Evolutionary conservation across 352 stramenopile species (phyloP).

Genomic region (Globisporangium carolinianum): DNA sequence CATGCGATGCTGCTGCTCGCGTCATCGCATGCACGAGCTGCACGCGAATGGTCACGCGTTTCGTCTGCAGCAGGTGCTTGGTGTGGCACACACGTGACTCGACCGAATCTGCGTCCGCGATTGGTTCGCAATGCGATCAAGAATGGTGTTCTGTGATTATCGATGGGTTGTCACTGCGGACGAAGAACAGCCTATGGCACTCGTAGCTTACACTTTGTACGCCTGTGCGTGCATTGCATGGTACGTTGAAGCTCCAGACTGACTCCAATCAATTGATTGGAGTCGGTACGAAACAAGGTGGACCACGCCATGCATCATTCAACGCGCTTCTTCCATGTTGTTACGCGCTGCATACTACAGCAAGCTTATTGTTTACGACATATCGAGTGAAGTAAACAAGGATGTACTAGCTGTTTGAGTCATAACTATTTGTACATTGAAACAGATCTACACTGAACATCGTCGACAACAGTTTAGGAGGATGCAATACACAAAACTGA

Average conservation of each 20-base stretch:
- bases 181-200: neutral
- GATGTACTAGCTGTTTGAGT: too few species aligned
- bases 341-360: too few species aligned
- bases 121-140: neutral
- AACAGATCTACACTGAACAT: too few species aligned
- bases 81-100: neutral
- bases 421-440: too few species aligned
- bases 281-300: neutral
- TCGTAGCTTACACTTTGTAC: neutral
- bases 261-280: conserved; percentile 5
- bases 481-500: too few species aligned
- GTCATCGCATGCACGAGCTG: neutral
- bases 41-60: neutral
- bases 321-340: neutral
- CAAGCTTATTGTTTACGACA: too few species aligned
- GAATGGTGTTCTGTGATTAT: neutral
- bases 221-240: neutral
- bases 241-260: neutral
- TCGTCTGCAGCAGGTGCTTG: neutral
- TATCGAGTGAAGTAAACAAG: too few species aligned
- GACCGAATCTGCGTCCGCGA: too few species aligned
- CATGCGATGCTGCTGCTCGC: neutral
- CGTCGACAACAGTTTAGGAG: too few species aligned
- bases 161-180: neutral
- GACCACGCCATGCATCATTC: neutral